Conservation (phyloP, 73 alveolate species). For the Paramecium octaurelia region DNA sequence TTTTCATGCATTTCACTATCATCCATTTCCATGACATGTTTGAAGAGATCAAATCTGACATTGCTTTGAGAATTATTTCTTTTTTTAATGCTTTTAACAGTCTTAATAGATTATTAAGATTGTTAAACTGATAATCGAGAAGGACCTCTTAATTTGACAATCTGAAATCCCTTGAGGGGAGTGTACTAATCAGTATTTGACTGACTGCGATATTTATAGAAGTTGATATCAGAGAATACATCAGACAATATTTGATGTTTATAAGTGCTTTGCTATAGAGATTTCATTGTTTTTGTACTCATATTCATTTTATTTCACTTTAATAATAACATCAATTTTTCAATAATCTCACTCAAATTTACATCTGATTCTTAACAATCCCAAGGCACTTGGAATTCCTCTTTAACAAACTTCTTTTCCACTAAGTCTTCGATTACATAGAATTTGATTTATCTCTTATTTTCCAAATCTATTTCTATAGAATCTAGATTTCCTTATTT, state of each 20-base stretch:
- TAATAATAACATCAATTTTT: neutral
- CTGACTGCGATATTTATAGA: neutral
- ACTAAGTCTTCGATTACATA: neutral
- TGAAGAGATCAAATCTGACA: neutral
- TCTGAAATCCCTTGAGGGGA: neutral
- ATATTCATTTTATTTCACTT: neutral
- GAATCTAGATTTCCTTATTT: neutral
- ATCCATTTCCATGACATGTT: neutral
- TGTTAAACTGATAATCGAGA: neutral
- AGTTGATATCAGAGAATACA: constrained; percentile 8
- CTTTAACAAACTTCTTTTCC: neutral
- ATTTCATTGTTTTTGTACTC: neutral
- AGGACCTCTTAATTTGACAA: constrained; percentile 16
- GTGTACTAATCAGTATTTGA: neutral
- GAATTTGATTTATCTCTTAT: neutral
- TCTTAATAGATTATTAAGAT: neutral
- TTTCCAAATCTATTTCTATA: neutral
- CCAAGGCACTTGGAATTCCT: constrained; percentile 19
- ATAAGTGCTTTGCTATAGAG: neutral
- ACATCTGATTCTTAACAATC: neutral
- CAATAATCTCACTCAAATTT: neutral
- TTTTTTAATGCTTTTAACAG: neutral
- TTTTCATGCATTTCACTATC: constrained; percentile 3
- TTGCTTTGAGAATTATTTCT: neutral
- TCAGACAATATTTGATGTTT: neutral